Conservation (phyloP, 2,329 filamentous ascomycete species). For the Penicillium occitanis region DNA sequence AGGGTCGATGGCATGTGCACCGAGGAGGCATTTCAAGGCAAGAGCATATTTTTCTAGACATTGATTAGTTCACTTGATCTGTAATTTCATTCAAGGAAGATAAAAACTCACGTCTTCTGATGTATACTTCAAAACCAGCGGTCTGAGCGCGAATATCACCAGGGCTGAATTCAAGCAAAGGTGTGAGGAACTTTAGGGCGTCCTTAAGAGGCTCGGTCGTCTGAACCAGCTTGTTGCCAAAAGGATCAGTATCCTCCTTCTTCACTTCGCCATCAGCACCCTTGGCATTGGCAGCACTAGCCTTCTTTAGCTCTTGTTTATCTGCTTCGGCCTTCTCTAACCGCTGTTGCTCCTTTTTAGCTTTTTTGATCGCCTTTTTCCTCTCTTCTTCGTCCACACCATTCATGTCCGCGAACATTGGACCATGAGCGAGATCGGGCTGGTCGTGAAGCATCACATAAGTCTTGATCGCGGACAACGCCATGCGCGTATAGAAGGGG, state of each 20-base stretch:
- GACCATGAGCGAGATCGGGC: slow-evolving; percentile 63
- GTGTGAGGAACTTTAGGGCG: slow-evolving; percentile 80
- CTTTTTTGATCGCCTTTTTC: slow-evolving; percentile 89
- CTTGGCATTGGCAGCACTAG: slow-evolving; percentile 55
- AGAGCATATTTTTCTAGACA: slow-evolving; percentile 76
- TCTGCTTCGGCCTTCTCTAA: slow-evolving; percentile 77
- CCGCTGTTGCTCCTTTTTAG: slow-evolving; percentile 74
- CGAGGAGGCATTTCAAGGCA: slow-evolving; percentile 80
- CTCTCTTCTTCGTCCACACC: slow-evolving; percentile 60
- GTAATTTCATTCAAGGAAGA: neutral
- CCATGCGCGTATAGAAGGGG: slow-evolving; percentile 85
- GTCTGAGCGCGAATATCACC: slow-evolving; percentile 78
- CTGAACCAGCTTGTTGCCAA: slow-evolving; percentile 74
- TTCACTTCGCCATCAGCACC: slow-evolving; percentile 60
- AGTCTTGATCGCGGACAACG: slow-evolving; percentile 74
- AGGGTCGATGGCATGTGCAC: slow-evolving; percentile 67
- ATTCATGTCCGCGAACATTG: slow-evolving; percentile 56
- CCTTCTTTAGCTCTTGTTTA: slow-evolving; percentile 78
- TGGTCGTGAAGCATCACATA: slow-evolving; percentile 79
- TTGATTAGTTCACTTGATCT: slow-evolving; percentile 27
- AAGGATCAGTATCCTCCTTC: slow-evolving; percentile 88
- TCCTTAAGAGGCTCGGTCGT: slow-evolving; percentile 81
- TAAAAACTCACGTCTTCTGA: slow-evolving; percentile 70
- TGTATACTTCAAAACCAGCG: slow-evolving; percentile 85
- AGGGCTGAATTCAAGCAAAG: slow-evolving; percentile 78